Percentiles rank a stretch among this genome's conserved stretches.
phyloP scores from a whole-genome alignment of 768 basidiomycete genomes.

The Boletales sp. region DNA sequence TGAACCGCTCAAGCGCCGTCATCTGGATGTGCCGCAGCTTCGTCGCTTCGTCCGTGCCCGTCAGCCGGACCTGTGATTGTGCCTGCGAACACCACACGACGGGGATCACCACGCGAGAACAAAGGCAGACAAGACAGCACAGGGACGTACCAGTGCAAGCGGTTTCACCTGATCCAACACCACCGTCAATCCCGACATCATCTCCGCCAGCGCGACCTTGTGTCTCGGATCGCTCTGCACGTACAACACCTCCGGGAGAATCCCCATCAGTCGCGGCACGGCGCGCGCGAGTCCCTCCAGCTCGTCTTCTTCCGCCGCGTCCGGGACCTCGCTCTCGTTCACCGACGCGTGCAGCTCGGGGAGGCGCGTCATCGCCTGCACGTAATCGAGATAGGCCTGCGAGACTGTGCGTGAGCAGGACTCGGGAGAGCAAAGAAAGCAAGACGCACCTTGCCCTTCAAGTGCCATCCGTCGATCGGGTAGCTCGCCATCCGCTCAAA shows the following conservation, averaged over 20 bases:
- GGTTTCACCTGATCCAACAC: constrained; percentile 60
- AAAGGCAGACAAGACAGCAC: neutral
- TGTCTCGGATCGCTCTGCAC: constrained; percentile 60
- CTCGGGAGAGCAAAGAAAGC: neutral
- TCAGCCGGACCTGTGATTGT: constrained; percentile 43
- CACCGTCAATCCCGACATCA: constrained; percentile 60
- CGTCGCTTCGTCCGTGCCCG: constrained; percentile 52
- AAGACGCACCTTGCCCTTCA: constrained; percentile 69
- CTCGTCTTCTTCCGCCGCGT: constrained; percentile 46
- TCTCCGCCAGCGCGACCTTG: constrained; percentile 66
- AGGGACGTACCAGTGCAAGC: constrained; percentile 51
- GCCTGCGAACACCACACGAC: constrained; percentile 15
- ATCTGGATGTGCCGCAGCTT: constrained; percentile 62
- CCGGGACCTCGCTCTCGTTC: constrained; percentile 41
- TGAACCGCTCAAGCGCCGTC: constrained; percentile 61
- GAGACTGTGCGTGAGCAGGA: constrained; percentile 5
- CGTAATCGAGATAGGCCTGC: constrained; percentile 73
- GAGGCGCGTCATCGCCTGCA: constrained; percentile 55
- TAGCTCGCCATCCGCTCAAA: constrained; percentile 60
- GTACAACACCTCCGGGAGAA: constrained; percentile 65
- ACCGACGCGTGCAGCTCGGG: constrained; percentile 50
- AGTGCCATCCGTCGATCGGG: constrained; percentile 71
- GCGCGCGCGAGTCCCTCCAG: constrained; percentile 57
- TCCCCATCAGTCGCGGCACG: constrained; percentile 61
- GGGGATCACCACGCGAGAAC: neutral